Percentiles rank a stretch among this genome's conserved stretches.
These are phyloP conservation scores for Saccharomycodes ludwigii DNA, from an alignment of 805 yeast species.

Conservation along the genomic window DNA sequence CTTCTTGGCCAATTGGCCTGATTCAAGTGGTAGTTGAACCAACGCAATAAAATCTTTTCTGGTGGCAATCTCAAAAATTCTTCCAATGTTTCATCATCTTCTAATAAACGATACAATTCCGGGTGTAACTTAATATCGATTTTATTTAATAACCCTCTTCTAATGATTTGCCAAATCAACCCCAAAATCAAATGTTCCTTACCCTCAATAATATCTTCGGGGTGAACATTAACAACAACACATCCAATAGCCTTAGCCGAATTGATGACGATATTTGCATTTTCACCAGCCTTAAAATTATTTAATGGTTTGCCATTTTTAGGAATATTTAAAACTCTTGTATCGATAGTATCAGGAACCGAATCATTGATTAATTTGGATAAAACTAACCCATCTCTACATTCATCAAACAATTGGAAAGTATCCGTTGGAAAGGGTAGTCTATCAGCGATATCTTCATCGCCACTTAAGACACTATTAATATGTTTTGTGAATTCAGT, in stretches of 20 bases:
- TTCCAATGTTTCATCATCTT: slow-evolving; percentile 94
- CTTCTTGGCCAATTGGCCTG: slow-evolving; percentile 84
- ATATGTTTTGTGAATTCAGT: slow-evolving; percentile 93
- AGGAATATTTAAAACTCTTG: slow-evolving; percentile 88
- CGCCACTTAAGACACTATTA: slow-evolving; percentile 84
- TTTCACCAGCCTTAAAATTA: slow-evolving; percentile 91
- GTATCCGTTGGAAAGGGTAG: slow-evolving; percentile 88
- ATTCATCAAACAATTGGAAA: slow-evolving; percentile 93
- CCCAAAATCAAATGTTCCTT: slow-evolving; percentile 87
- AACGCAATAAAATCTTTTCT: slow-evolving; percentile 88
- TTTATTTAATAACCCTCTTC: slow-evolving; percentile 88
- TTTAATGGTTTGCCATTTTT: slow-evolving; percentile 70
- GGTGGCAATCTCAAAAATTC: slow-evolving; percentile 95
- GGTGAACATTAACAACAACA: slow-evolving; percentile 93
- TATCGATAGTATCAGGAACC: slow-evolving; percentile 96
- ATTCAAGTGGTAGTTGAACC: slow-evolving; percentile 94
- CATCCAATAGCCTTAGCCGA: slow-evolving; percentile 99
- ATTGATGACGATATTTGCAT: slow-evolving; percentile 93
- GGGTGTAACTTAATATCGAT: slow-evolving; percentile 95
- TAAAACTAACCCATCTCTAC: slow-evolving; percentile 86
- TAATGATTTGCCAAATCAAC: slow-evolving; percentile 91
- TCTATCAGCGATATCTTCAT: slow-evolving; percentile 68
- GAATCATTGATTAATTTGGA: slow-evolving; percentile 94
- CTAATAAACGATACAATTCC: slow-evolving; percentile 84
- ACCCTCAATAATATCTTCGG: slow-evolving; percentile 91